Percentiles rank a stretch among this genome's conserved stretches.
These are phyloP conservation scores for Aspergillus sp. DNA, from an alignment of 2,329 filamentous ascomycete species.

Conservation along the genomic window DNA sequence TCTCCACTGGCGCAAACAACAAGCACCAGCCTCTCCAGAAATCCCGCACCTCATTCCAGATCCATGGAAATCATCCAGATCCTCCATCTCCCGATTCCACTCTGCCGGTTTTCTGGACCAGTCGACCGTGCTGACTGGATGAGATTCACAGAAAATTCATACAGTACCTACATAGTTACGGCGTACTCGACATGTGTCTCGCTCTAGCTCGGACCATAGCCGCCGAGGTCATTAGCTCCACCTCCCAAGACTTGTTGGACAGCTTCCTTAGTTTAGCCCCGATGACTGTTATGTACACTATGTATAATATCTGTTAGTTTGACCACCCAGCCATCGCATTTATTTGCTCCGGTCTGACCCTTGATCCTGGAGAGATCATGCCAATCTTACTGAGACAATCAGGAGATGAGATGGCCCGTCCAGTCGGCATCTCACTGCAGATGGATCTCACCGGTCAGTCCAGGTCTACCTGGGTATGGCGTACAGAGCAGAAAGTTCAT, in stretches of 20 bases:
- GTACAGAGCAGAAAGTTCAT: conserved; percentile 2
- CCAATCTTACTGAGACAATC: too few relatives aligned
- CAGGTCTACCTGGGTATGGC: neutral
- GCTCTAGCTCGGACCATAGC: conserved; percentile 10
- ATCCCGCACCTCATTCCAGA: neutral
- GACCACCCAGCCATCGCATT: neutral
- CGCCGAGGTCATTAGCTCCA: conserved; percentile 3
- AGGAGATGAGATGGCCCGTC: too few relatives aligned
- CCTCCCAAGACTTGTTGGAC: too few relatives aligned
- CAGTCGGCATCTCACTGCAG: conserved; percentile 4
- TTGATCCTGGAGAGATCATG: too few relatives aligned
- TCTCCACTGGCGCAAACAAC: neutral
- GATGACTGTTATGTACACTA: too few relatives aligned
- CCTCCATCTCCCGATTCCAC: too few relatives aligned
- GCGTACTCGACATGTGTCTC: neutral
- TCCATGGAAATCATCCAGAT: too few relatives aligned
- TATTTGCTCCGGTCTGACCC: neutral
- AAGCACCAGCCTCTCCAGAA: neutral
- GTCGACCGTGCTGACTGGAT: too few relatives aligned
- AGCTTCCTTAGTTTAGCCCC: too few relatives aligned
- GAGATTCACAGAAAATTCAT: too few relatives aligned
- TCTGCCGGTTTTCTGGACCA: too few relatives aligned
- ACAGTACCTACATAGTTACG: too few relatives aligned
- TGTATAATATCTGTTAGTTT: neutral
- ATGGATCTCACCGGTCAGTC: neutral